Percentiles rank a stretch among this genome's conserved stretches.
Conservation (phyloP, 2,329 filamentous ascomycete genomes). For the Curvularia sp. region DNA sequence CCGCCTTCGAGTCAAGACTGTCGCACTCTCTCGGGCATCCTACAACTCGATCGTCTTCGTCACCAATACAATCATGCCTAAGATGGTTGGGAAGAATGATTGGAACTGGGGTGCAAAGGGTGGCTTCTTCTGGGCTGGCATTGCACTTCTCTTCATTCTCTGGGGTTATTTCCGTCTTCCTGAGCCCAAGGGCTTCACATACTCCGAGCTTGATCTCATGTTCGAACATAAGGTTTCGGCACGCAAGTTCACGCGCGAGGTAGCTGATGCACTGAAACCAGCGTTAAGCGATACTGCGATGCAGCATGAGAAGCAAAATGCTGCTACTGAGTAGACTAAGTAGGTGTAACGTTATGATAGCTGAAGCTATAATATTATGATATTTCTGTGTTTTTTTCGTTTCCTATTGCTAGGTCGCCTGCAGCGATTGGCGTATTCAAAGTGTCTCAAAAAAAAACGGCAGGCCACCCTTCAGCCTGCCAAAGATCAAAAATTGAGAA, state of each 20-base stretch:
- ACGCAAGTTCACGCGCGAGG: slow-evolving; percentile 33
- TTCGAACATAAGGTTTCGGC: slow-evolving; percentile 34
- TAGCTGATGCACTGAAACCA: slow-evolving; percentile 29
- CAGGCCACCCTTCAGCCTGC: too few relatives aligned
- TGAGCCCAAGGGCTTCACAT: slow-evolving; percentile 31
- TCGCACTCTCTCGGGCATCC: slow-evolving; percentile 72
- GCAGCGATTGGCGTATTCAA: too few relatives aligned
- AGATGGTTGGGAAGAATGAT: slow-evolving; percentile 34
- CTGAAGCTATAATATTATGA: too few relatives aligned
- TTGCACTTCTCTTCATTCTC: slow-evolving; percentile 27
- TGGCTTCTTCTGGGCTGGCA: slow-evolving; percentile 35
- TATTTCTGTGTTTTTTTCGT: too few relatives aligned
- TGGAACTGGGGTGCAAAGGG: slow-evolving; percentile 37
- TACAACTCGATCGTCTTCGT: slow-evolving; percentile 35
- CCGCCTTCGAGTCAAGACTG: slow-evolving; percentile 85
- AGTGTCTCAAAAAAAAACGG: too few relatives aligned
- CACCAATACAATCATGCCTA: slow-evolving; percentile 34
- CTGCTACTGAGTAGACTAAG: too few relatives aligned
- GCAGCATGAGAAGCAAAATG: slow-evolving; percentile 29
- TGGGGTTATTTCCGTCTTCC: slow-evolving; percentile 37
- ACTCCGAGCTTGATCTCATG: slow-evolving; percentile 32
- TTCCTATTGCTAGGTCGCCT: too few relatives aligned
- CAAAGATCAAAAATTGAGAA: too few relatives aligned
- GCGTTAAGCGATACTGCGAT: slow-evolving; percentile 24
- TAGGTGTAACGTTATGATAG: not conserved